A percentile compares a stretch with the other conserved stretches of the same genome.
phyloP scores from a whole-genome alignment of 2,329 filamentous ascomycete species.

The Aspergillus novofumigatus region DNA sequence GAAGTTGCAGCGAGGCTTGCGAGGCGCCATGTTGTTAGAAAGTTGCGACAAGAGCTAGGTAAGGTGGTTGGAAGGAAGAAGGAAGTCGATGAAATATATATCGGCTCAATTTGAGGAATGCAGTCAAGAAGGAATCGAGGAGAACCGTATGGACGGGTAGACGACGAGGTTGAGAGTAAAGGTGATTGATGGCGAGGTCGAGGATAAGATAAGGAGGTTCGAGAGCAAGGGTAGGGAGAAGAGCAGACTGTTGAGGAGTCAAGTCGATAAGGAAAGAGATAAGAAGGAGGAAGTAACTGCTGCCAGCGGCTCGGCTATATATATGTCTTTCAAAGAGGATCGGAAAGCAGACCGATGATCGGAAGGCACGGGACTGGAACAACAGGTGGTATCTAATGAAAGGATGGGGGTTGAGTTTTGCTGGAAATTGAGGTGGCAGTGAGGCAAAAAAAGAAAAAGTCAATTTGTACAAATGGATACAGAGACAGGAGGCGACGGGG shows the following conservation, averaged over 20 bases:
- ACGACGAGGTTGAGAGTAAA: not conserved
- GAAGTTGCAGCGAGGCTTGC: slow-evolving; percentile 72
- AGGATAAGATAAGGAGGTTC: not conserved
- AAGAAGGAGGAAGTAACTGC: not conserved
- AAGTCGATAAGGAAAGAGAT: slow-evolving; percentile 8
- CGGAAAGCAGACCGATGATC: slow-evolving; percentile 5
- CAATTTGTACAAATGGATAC: slow-evolving; percentile 4
- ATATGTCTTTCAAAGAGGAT: slow-evolving; percentile 5
- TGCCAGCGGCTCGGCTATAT: slow-evolving; percentile 11
- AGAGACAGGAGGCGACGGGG: slow-evolving; percentile 3
- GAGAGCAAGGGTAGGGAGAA: not conserved
- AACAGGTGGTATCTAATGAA: slow-evolving; percentile 5
- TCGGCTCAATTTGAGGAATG: not conserved
- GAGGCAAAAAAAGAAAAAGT: slow-evolving; percentile 9
- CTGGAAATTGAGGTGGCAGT: not conserved
- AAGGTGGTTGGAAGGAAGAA: not conserved
- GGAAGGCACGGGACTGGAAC: slow-evolving; percentile 22
- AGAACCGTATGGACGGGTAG: not conserved
- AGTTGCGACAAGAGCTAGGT: slow-evolving; percentile 6
- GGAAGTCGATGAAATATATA: not conserved
- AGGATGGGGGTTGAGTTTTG: not conserved
- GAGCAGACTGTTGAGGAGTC: not conserved
- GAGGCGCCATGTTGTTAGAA: slow-evolving; percentile 40
- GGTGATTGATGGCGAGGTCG: not conserved
- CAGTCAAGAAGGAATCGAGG: not conserved